Evolutionary conservation across 108 stramenopile genomes (phyloP), one percentile per base, ranked within the genome.

Genomic region (Heterococcus sp.): DNA sequence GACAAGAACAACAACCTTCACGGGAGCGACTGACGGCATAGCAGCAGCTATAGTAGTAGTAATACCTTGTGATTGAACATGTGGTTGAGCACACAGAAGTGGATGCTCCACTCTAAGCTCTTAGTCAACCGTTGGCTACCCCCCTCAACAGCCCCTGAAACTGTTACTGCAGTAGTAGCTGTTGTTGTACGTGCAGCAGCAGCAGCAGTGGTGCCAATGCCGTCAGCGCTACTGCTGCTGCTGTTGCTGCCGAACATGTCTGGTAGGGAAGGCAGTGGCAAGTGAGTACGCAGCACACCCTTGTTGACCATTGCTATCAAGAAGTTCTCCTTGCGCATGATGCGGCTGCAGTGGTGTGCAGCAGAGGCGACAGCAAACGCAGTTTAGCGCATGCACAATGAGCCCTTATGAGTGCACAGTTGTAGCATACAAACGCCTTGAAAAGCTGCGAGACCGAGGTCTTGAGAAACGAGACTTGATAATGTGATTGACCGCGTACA

Each of bases 281-380:
- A 63, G 8, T 81, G 87, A 8, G 94, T 76, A 83, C 95, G 92
- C 32, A 98, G 80, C 66, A 94, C 78, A 3, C 89, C 87, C 40
- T 76, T 75, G 89, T 95, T 95, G 73, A 95, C 92, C 78, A 98
- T 89, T 8, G 95, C 94, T 32, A 98, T 89, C 79, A 98, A 71
- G 86, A 93, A 98, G 84, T 97, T 97, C 68, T 98, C 95, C 76
- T 92, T 89, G 26, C 97, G 90, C 91, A 97, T 88, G 72, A 98
- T 96, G 30, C 97, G 90, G 36, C 75, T 71, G 31, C 2, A 46
- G 58, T 58, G 37, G 37, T 21, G 46, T 1, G 73, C n/a, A n/a
- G n/a, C n/a, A n/a, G n/a, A n/a, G n/a, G n/a, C n/a, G n/a, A n/a
- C n/a, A n/a, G n/a, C n/a, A n/a, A n/a, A n/a, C n/a, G n/a, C n/a